Conservation (phyloP, 768 basidiomycete species). For the Rossbeevera mucosa region DNA sequence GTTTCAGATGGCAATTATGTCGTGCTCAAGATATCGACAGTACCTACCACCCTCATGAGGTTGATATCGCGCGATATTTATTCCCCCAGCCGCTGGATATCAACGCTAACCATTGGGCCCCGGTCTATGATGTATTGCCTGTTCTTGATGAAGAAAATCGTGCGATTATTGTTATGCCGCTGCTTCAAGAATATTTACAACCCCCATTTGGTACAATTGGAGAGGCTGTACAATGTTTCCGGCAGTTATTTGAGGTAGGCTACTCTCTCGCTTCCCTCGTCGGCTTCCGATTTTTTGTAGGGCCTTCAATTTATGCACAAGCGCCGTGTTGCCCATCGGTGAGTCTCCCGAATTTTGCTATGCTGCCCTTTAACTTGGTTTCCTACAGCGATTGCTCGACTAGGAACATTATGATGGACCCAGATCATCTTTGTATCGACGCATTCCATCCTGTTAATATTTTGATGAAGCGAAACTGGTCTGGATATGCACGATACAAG, state of each 20-base stretch:
- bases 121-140: constrained; percentile 22
- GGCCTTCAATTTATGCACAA: background rate
- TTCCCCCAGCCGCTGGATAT: background rate
- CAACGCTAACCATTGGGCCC: constrained; percentile 34
- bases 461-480: background rate
- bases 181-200: constrained; percentile 25
- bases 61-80: constrained; percentile 27
- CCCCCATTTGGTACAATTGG: background rate
- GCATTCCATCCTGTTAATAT: background rate
- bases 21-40: constrained; percentile 26
- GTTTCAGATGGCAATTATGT: constrained; percentile 26
- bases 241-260: background rate
- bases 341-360: background rate
- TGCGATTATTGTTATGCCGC: constrained; percentile 32
- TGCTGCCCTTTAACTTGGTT: background rate
- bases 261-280: background rate
- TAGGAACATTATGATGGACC: background rate
- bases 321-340: background rate
- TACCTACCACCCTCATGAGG: constrained; percentile 24
- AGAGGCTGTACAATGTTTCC: background rate
- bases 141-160: constrained; percentile 7
- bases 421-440: background rate
- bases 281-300: background rate
- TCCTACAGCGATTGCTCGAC: background rate
- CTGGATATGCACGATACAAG: background rate